These are phyloP conservation scores for Fusarium nanum DNA, from an alignment of 2,329 filamentous ascomycete species.

Conservation along the genomic window DNA sequence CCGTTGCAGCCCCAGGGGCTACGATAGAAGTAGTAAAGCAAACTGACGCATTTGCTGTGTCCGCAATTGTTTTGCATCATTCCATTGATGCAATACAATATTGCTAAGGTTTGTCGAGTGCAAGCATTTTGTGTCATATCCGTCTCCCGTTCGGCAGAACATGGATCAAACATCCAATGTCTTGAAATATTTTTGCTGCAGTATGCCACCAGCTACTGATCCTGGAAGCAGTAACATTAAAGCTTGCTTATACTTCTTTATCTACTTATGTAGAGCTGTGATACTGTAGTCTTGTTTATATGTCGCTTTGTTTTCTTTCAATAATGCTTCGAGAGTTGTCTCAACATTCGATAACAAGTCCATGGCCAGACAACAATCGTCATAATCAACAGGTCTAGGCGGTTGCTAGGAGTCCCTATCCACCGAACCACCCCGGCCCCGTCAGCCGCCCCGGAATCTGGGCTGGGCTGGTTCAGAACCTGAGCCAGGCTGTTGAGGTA, in stretches of 20 bases:
- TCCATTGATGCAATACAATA: not conserved
- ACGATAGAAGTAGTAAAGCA: not conserved
- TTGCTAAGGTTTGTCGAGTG: conserved; percentile 8
- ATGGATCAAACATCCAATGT: not conserved
- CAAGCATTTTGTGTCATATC: conserved; percentile 14
- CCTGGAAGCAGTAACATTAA: not conserved
- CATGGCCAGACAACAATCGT: conserved; percentile 14
- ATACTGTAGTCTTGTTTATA: not conserved
- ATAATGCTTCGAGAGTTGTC: not conserved
- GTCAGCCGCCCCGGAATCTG: conserved; percentile 29
- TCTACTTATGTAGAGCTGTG: not conserved
- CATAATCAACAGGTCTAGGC: not conserved
- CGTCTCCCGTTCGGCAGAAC: not conserved
- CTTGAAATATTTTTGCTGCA: not conserved
- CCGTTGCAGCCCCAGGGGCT: not conserved
- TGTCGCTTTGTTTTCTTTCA: not conserved
- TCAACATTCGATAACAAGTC: not conserved
- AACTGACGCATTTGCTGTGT: conserved; percentile 9
- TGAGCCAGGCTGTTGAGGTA: conserved; percentile 13
- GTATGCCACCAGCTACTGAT: not conserved
- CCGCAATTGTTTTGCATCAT: conserved; percentile 2
- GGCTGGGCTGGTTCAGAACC: conserved; percentile 1
- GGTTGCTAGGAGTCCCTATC: conserved; percentile 13
- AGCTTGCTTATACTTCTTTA: not conserved
- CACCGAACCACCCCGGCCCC: conserved; percentile 20